Evolutionary conservation across 2,329 filamentous ascomycete genomes (phyloP).

Genomic region (Cladosporium phlei): DNA sequence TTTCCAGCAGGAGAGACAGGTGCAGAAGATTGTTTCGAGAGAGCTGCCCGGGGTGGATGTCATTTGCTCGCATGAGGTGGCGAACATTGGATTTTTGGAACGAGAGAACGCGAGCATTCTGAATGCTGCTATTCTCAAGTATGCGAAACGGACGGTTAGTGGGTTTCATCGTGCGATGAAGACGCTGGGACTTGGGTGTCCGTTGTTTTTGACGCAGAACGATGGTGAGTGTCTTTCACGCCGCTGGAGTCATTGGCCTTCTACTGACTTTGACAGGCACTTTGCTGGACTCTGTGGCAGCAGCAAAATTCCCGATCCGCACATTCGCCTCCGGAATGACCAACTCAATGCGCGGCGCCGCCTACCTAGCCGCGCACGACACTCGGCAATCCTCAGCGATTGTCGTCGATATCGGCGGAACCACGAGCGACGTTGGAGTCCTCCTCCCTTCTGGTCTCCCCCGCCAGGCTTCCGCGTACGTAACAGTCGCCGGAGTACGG

Average conservation of each 20-base stretch:
- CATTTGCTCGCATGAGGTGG: slow-evolving; percentile 47
- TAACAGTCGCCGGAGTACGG: slow-evolving; percentile 56
- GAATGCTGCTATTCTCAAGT: neutral
- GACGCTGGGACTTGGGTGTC: neutral
- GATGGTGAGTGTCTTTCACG: too few species aligned
- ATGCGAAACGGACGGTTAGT: neutral
- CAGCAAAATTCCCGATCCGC: neutral
- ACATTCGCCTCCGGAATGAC: neutral
- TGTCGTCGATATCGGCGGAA: slow-evolving; percentile 63
- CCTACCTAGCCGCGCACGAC: slow-evolving; percentile 48
- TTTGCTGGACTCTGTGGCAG: neutral
- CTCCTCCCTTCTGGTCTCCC: slow-evolving; percentile 58
- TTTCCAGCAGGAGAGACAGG: slow-evolving; percentile 49
- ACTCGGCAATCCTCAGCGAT: slow-evolving; percentile 37
- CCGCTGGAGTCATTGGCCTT: too few species aligned
- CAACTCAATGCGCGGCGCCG: slow-evolving; percentile 23
- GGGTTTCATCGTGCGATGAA: neutral
- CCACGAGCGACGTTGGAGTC: slow-evolving; percentile 59
- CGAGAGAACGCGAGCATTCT: neutral
- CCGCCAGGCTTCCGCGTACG: slow-evolving; percentile 56
- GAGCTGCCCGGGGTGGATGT: slow-evolving; percentile 47
- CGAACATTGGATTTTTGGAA: neutral
- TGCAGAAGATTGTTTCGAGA: slow-evolving; percentile 44
- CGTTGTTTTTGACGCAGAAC: neutral
- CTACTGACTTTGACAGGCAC: too few species aligned